Evolutionary conservation across 441 rosid genomes (phyloP), one percentile per base, ranked within the genome.

Genomic region (Pelargonium citronellum): DNA sequence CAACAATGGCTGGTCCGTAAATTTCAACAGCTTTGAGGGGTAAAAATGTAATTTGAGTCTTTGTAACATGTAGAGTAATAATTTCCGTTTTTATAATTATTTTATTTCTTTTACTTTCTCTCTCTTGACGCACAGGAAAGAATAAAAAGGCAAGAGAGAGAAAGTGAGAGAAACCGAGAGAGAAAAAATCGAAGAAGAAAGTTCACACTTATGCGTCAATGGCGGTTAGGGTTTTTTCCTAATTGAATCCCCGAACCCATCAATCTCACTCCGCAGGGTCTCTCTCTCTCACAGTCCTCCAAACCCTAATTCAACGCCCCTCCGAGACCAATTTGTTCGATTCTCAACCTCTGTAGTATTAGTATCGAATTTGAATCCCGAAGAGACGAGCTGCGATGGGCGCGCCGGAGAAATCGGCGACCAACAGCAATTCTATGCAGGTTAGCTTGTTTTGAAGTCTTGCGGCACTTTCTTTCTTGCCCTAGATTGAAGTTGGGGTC

Each of bases 391-490:
- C 70, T 69, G 80, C 69, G 75, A 95, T 95, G 99, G 96, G 95
- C 83, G 91, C 86, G 47, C 91, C 80, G 66, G 98, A 92, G 77
- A 95, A 90, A 80, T 85, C 91, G 7, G 88, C 89, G 73, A 74
- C 87, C 58, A 86, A 83, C 79, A 71, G 91, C 73, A 88, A 85
- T 84, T 77, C 91, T 85, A 84, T 92, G 96, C 99, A 95, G 97
- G 99, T 92, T 7, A 76, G 87, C 69, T 60, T 47, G 3, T 67
- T 39, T 30, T 30, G 37, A 30, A 30, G 37, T 30, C 37, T 30
- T 30, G 37, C 5, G 0, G 37, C 37, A 3, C 37, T 30, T 30
- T 30, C 6, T 30, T 3, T 30, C 37, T 30, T 30, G 37, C 37
- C 37, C 6, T 30, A 30, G 37, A 30, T 30, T 30, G 37, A 30